phyloP scores from a whole-genome alignment of 148 eudicot species.

The Fagopyrum esculentum region DNA sequence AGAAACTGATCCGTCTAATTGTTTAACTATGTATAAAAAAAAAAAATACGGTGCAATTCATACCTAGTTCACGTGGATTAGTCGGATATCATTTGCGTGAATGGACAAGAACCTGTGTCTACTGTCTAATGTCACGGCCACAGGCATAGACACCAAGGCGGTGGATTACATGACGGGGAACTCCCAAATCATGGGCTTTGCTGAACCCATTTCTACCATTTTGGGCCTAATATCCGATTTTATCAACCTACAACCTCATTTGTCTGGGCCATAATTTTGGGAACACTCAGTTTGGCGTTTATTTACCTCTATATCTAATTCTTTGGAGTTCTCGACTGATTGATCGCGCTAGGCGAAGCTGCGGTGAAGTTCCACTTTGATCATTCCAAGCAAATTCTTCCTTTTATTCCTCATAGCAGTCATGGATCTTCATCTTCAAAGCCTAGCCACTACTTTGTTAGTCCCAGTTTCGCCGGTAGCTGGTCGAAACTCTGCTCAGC shows the following conservation, averaged over 20 bases:
- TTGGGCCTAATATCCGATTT: background rate
- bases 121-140: too few relatives aligned
- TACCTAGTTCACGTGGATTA: too few relatives aligned
- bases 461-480: background rate
- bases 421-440: background rate
- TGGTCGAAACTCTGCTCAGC: background rate
- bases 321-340: background rate
- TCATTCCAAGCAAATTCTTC: background rate
- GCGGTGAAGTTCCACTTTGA: background rate
- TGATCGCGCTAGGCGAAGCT: background rate
- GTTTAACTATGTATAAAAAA: too few relatives aligned
- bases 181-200: background rate
- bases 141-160: background rate
- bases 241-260: background rate
- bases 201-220: background rate
- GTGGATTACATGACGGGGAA: background rate
- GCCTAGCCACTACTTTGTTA: background rate
- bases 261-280: background rate
- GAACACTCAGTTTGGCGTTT: too few relatives aligned
- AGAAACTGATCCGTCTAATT: too few relatives aligned
- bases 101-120: too few relatives aligned
- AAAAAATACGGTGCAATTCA: too few relatives aligned
- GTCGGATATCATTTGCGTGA: too few relatives aligned
- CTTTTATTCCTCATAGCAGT: background rate
- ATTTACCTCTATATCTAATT: too few relatives aligned